Evolutionary conservation across 768 basidiomycete genomes (phyloP), one percentile per base, ranked within the genome.

Genomic region (Lanmaoa rubissima): DNA sequence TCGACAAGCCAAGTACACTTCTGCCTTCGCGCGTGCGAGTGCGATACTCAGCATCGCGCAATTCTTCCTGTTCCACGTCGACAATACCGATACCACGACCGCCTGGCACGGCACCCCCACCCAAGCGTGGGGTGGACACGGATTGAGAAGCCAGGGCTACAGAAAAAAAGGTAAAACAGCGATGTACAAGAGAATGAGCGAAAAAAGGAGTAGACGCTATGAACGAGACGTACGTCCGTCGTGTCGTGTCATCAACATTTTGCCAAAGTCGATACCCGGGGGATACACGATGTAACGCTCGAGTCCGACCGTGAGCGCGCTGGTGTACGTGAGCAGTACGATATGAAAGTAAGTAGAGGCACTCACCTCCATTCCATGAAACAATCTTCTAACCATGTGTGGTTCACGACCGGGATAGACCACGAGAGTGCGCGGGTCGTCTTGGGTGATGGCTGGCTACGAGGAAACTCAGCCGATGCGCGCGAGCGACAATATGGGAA

Each of bases 331-430:
- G 24, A 65, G 47, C 11, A 34, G 3, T 19, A 46, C 9, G 2
- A 44, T 14, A 41, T 1, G 7, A n/a, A 10, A 41, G 10, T 0
- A n/a, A 36, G 9, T 11, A 28, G 6, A 36, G 14, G n/a, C 2
- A 35, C 58, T 45, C 41, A 68, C 46, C 81, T 80, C 94, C 94
- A 97, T 50, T 84, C 79, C 21, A 84, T 73, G 65, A 94, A 90
- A 67, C 92, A 95, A 59, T 94, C 92, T 66, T 97, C 94, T 4
- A 97, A 78, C 92, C 93, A 97, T 0, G 81, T 79, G 63, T 98
- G 94, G 62, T 94, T 96, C 12, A 95, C 88, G 55, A 94, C 78
- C 0, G 92, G 87, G 58, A 95, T 88, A 0, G 82, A 83, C 94
- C 94, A 96, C 0, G 82, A 75, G 9, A 78, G 75, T 0, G 93